phyloP scores from a whole-genome alignment of 495 filamentous ascomycete species.

The Penicillium psychrofluorescens region DNA sequence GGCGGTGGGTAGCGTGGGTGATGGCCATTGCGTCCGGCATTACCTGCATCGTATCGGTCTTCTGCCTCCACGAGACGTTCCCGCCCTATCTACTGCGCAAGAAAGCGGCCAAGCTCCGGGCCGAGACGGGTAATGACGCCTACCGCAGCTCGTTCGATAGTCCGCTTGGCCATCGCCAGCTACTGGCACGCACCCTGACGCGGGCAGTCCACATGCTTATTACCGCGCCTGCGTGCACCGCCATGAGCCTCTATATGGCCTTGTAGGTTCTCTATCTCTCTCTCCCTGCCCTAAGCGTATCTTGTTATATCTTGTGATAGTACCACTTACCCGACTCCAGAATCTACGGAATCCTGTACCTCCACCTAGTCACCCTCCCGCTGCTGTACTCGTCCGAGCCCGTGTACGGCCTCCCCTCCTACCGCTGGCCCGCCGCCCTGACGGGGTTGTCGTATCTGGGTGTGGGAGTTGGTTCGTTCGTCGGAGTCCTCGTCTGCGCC shows the following conservation, averaged over 20 bases:
- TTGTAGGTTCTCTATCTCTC: constrained; percentile 10
- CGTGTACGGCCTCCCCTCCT: constrained; percentile 38
- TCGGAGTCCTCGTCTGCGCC: constrained; percentile 40
- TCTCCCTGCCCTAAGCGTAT: no score
- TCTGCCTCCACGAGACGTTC: constrained; percentile 56
- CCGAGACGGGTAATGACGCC: constrained; percentile 42
- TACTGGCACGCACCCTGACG: constrained; percentile 42
- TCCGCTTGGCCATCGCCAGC: constrained; percentile 28
- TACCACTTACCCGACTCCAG: no score
- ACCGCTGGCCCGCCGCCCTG: constrained; percentile 39
- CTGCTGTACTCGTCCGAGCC: constrained; percentile 53
- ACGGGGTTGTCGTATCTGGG: constrained; percentile 51
- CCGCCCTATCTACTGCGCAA: constrained; percentile 48
- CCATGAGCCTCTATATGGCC: constrained; percentile 19
- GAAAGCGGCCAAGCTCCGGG: constrained; percentile 43
- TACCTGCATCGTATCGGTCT: constrained; percentile 14
- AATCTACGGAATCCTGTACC: constrained; percentile 53
- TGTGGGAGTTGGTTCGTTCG: constrained; percentile 22
- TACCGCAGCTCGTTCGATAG: constrained; percentile 15
- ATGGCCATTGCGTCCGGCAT: constrained; percentile 3
- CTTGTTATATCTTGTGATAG: no score
- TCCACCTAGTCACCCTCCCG: no score
- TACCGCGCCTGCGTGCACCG: constrained; percentile 48
- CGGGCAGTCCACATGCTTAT: constrained; percentile 41
- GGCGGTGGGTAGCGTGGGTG: constrained; percentile 51